Conservation (phyloP, 768 basidiomycete genomes). For the Termitomyces bulborhizus region DNA sequence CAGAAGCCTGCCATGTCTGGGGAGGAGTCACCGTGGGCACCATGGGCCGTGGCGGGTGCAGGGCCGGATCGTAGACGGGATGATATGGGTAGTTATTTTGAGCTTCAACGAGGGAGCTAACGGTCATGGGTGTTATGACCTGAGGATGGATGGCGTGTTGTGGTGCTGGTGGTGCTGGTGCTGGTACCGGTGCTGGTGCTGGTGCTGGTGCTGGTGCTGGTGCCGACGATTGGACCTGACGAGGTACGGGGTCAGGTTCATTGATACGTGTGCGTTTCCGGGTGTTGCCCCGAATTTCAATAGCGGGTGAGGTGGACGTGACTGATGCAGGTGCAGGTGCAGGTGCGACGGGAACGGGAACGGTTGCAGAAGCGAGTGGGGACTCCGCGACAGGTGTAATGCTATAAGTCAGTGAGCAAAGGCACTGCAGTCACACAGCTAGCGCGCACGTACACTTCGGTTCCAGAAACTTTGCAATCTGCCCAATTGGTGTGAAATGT, state of each 20-base stretch:
- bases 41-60: constrained; percentile 32
- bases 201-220: constrained; percentile 10
- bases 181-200: constrained; percentile 9
- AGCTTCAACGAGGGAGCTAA: constrained; percentile 24
- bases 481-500: constrained; percentile 76
- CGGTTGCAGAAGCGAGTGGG: constrained; percentile 6
- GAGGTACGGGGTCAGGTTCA: constrained; percentile 6
- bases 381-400: constrained; percentile 16
- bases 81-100: constrained; percentile 29
- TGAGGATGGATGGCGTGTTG: constrained; percentile 14
- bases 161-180: constrained; percentile 12
- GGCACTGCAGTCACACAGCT: not conserved
- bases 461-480: constrained; percentile 73
- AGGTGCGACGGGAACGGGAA: constrained; percentile 4
- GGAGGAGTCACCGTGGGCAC: constrained; percentile 47
- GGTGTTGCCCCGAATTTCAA: constrained; percentile 6
- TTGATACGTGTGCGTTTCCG: constrained; percentile 9
- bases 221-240: constrained; percentile 12
- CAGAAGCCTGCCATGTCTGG: constrained; percentile 60
- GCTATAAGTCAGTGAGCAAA: constrained; percentile 2
- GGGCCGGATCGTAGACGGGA: constrained; percentile 25
- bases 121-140: constrained; percentile 20
- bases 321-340: constrained; percentile 6
- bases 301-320: not conserved
- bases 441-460: constrained; percentile 52